Evolutionary conservation across 1,284 basidiomycete genomes (phyloP).

Genomic region (Schizophyllum commune): DNA sequence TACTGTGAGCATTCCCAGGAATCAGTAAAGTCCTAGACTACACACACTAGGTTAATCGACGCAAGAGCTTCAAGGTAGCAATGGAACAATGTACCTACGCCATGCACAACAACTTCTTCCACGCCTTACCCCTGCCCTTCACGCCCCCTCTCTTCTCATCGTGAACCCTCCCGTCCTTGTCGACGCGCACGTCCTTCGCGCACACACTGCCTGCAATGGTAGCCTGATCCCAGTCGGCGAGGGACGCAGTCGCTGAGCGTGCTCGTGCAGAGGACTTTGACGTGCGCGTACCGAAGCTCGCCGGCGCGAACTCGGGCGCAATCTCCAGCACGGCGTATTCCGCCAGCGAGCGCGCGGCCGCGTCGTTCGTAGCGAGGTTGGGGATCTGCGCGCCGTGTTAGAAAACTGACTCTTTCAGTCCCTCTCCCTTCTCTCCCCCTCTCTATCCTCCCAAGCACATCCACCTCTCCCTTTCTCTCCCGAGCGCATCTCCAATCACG

Average conservation of each 20-base stretch:
- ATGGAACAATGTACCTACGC: too few relatives aligned
- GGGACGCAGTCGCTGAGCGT: not conserved
- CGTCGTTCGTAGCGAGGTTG: constrained; percentile 32
- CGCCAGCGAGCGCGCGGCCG: constrained; percentile 26
- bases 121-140: not conserved
- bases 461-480: too few relatives aligned
- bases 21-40: too few relatives aligned
- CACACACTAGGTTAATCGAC: too few relatives aligned
- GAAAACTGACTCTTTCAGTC: too few relatives aligned
- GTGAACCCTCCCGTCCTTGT: not conserved
- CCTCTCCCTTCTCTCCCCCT: not conserved
- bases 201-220: constrained; percentile 4
- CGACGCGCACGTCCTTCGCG: not conserved
- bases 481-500: too few relatives aligned
- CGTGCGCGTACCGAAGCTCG: constrained; percentile 19
- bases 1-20: too few relatives aligned
- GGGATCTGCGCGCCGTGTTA: constrained; percentile 20
- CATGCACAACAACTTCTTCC: not conserved
- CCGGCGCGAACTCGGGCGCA: not conserved
- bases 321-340: constrained; percentile 29
- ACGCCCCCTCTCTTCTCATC: not conserved
- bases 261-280: constrained; percentile 7
- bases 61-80: too few relatives aligned
- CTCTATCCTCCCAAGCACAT: not conserved
- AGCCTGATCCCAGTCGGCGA: constrained; percentile 6